phyloP scores from a whole-genome alignment of 2,329 filamentous ascomycete genomes.

The Diaporthe velutina region DNA sequence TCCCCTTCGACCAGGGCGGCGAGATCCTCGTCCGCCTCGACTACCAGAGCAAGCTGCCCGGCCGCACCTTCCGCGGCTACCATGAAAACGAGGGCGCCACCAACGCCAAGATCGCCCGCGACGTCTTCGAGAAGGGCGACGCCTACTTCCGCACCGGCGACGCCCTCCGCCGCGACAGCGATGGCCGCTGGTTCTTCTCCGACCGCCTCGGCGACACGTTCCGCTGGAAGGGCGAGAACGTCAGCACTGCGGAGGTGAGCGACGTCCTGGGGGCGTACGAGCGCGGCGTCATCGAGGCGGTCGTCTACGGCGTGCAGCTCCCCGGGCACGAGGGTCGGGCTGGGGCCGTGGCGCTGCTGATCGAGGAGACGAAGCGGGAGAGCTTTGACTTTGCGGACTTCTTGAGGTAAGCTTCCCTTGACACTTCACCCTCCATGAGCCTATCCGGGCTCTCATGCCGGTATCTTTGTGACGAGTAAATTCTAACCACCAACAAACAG shows the following conservation, averaged over 20 bases:
- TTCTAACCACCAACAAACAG: constrained; percentile 42
- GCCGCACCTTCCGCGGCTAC: constrained; percentile 76
- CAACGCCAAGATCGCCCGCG: constrained; percentile 71
- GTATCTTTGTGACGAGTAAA: background rate
- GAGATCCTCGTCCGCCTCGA: constrained; percentile 79
- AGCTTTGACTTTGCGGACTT: constrained; percentile 72
- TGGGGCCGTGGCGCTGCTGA: constrained; percentile 72
- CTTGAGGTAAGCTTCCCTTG: constrained; percentile 58
- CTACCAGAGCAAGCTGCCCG: constrained; percentile 46
- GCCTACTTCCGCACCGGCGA: constrained; percentile 78
- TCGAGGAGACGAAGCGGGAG: constrained; percentile 61
- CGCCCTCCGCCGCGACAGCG: constrained; percentile 69
- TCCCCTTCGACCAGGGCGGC: constrained; percentile 76
- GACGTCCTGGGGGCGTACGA: constrained; percentile 69
- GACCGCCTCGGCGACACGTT: constrained; percentile 80
- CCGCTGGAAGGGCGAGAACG: constrained; percentile 80
- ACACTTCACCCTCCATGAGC: background rate
- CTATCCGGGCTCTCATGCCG: background rate
- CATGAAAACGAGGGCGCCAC: constrained; percentile 77
- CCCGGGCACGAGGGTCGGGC: constrained; percentile 78
- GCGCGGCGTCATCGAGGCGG: constrained; percentile 72
- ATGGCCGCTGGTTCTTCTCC: constrained; percentile 78
- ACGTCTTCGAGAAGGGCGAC: constrained; percentile 77
- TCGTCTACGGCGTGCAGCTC: constrained; percentile 77
- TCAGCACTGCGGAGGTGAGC: constrained; percentile 76